These are phyloP conservation scores for Sarocladium brachiariae DNA, from an alignment of 2,329 filamentous ascomycete species.

Conservation along the genomic window DNA sequence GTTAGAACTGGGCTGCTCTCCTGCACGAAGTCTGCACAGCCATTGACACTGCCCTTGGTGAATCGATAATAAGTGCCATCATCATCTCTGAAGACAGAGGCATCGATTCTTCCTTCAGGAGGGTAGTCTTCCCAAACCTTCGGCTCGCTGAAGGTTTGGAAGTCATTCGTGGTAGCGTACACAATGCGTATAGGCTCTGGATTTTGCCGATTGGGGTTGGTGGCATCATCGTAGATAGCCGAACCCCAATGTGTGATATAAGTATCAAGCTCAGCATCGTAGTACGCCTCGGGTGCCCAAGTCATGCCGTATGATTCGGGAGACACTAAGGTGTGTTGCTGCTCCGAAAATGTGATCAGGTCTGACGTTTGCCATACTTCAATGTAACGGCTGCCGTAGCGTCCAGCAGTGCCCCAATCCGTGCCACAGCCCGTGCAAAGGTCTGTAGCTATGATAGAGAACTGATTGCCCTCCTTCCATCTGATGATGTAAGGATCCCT, in stretches of 20 bases:
- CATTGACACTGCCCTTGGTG: slow-evolving; percentile 38
- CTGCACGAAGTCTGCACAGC: slow-evolving; percentile 43
- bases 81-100: slow-evolving; percentile 35
- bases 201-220: not conserved
- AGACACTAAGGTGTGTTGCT: slow-evolving; percentile 38
- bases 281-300: slow-evolving; percentile 42
- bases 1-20: slow-evolving; percentile 35
- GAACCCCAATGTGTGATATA: slow-evolving; percentile 35
- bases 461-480: slow-evolving; percentile 36
- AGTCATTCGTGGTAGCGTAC: slow-evolving; percentile 39
- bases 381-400: slow-evolving; percentile 36
- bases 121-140: slow-evolving; percentile 41
- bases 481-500: slow-evolving; percentile 46
- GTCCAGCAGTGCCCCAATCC: slow-evolving; percentile 35
- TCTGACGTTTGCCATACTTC: slow-evolving; percentile 42
- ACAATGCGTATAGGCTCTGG: slow-evolving; percentile 37
- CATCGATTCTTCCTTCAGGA: slow-evolving; percentile 38
- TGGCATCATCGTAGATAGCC: slow-evolving; percentile 24
- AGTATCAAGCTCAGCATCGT: slow-evolving; percentile 28
- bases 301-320: slow-evolving; percentile 39
- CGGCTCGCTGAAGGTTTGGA: slow-evolving; percentile 36
- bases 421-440: slow-evolving; percentile 40
- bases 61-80: slow-evolving; percentile 37
- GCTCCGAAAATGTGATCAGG: slow-evolving; percentile 36
- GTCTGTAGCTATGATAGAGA: slow-evolving; percentile 43